phyloP scores from a whole-genome alignment of 441 rosid genomes.

The Mallotus repandus region DNA sequence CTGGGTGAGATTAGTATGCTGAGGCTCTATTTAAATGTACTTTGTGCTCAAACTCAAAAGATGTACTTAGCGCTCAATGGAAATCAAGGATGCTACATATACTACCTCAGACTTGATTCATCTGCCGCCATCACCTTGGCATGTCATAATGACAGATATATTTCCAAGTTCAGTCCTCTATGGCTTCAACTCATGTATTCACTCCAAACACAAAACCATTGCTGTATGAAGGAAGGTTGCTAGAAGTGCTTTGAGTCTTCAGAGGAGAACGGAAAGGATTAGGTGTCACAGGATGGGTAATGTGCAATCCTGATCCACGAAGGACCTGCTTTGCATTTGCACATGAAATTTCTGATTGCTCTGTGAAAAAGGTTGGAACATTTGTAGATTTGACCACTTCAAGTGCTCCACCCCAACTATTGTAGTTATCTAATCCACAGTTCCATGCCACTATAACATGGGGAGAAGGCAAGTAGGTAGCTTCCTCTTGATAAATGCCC shows the following conservation, averaged over 20 bases:
- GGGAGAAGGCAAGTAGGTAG: slow-evolving; percentile 43
- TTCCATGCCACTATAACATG: slow-evolving; percentile 38
- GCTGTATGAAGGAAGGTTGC: slow-evolving; percentile 47
- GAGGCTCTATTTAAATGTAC: no score
- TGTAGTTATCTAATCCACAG: slow-evolving; percentile 37
- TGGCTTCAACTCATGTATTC: slow-evolving; percentile 29
- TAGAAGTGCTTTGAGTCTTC: slow-evolving; percentile 31
- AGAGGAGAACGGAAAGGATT: slow-evolving; percentile 47
- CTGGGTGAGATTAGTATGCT: no score
- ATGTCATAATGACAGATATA: not conserved
- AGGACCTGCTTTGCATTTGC: slow-evolving; percentile 41
- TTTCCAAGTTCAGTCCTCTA: slow-evolving; percentile 7
- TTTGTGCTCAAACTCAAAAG: slow-evolving; percentile 2
- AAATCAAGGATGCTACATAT: not conserved
- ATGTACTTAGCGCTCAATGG: not conserved
- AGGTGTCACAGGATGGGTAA: slow-evolving; percentile 47
- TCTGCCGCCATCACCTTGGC: not conserved
- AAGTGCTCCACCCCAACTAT: slow-evolving; percentile 42
- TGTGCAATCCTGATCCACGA: slow-evolving; percentile 44
- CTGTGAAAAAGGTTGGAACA: slow-evolving; percentile 45
- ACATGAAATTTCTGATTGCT: slow-evolving; percentile 43
- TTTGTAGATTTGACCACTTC: slow-evolving; percentile 35
- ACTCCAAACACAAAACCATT: slow-evolving; percentile 47
- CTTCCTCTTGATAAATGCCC: slow-evolving; percentile 49
- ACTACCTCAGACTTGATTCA: not conserved